Base-by-base conservation (phyloP, 2,329 filamentous ascomycete genomes). In the Exophiala viscosa region DNA sequence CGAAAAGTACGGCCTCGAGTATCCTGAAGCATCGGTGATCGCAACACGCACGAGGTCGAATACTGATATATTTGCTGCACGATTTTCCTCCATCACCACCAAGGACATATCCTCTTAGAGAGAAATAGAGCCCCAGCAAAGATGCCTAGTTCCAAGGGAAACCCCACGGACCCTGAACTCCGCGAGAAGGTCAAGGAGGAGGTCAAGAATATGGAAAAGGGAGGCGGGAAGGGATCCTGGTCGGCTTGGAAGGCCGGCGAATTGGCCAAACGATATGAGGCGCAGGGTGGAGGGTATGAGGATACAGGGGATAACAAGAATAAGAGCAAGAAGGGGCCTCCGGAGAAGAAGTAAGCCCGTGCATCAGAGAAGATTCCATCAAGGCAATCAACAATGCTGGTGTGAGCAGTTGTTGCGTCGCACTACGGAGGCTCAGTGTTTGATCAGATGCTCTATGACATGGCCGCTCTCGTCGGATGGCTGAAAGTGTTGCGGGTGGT, bases 231-330 rank as follows among this genome's bases (percentile, higher is more conserved):
- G 48, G 60, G 60, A 8, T 60, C 51, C 23, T 60, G 57, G 59
- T 62, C 58, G 23, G 60, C 60, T 42, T 62, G 58, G 60, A 62
- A 60, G 48, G 60, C 60, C 14, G 58, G 58, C 14, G 60, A 61
- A 54, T 17, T 61, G 38, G 52, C 59, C 14, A 49, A 54, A 9
- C 40, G 57, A 14, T 61, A 61, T 46, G 57, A 61, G 39, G 60
- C 48, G 3, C 13, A 54, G 23, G 54, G 55, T 4, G 60, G 59
- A 11, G 59, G 59, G 23, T 62, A 61, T 34, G 52, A 53, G 36
- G 60, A 61, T 34, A 57, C 46, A 2, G 59, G 54, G 11, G 52
- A 58, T 34, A 55, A 61, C 36, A 58, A 58, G 47, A 62, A 62
- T 41, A 62, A 60, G 54, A 46, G 51, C 40, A 45, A 62, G 50